These are phyloP conservation scores for Schrenkiella parvula DNA, from an alignment of 345 rosid species.

Conservation along the genomic window DNA sequence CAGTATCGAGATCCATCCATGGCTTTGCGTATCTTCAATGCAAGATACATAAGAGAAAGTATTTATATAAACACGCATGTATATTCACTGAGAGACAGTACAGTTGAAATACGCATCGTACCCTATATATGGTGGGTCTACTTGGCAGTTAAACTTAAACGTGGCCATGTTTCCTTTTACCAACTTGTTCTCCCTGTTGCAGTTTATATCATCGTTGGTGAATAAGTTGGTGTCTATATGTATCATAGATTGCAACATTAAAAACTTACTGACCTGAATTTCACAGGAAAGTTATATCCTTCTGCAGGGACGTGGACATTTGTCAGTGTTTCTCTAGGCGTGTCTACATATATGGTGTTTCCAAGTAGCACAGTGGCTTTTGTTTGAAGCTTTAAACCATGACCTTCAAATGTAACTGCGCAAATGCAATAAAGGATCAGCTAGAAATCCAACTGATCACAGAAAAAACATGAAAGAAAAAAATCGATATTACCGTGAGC, in stretches of 20 bases:
- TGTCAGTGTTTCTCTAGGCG: slow-evolving; percentile 70
- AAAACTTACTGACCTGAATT: slow-evolving; percentile 57
- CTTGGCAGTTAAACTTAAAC: slow-evolving; percentile 60
- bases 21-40: slow-evolving; percentile 76
- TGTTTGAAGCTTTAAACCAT: slow-evolving; percentile 57
- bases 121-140: slow-evolving; percentile 84
- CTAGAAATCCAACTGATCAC: not conserved
- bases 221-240: not conserved
- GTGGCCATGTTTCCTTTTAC: slow-evolving; percentile 38
- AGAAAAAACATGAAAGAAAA: not conserved
- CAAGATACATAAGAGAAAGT: slow-evolving; percentile 8
- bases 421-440: slow-evolving; percentile 28
- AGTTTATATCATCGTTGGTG: slow-evolving; percentile 10
- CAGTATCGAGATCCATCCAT: slow-evolving; percentile 54
- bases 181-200: slow-evolving; percentile 43
- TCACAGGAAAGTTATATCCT: slow-evolving; percentile 72
- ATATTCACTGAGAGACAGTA: not conserved
- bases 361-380: slow-evolving; percentile 59
- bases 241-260: not conserved
- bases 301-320: slow-evolving; percentile 68
- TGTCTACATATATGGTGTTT: slow-evolving; percentile 49
- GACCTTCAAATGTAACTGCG: slow-evolving; percentile 61
- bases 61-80: not conserved
- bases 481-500: slow-evolving; percentile 50
- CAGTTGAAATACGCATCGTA: slow-evolving; percentile 33